A percentile compares a stretch with the other conserved stretches of the same genome.
Evolutionary conservation across 192 early-diverging fungal species (phyloP).

Genomic region (Podila epicladia): DNA sequence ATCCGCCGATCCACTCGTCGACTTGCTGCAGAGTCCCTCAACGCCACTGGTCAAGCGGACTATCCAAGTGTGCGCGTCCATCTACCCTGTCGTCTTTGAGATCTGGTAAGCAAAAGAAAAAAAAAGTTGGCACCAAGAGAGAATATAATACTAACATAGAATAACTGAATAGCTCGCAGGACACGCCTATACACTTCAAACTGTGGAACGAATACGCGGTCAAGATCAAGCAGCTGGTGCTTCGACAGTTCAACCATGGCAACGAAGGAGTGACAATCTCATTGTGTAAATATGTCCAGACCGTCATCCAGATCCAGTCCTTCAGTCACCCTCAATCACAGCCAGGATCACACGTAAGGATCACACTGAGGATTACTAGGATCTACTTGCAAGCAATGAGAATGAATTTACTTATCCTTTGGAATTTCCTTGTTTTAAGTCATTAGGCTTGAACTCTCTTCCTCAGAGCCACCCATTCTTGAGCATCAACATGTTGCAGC

Average conservation of each 20-base stretch:
- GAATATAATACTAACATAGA: not conserved
- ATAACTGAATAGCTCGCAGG: conserved; percentile 24
- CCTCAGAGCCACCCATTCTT: conserved; percentile 31
- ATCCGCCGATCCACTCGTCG: conserved; percentile 14
- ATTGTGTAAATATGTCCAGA: conserved; percentile 38
- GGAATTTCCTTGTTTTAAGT: not conserved
- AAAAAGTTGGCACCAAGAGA: not conserved
- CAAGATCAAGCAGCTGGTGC: conserved; percentile 23
- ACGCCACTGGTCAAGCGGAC: conserved; percentile 16
- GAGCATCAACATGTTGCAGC: conserved; percentile 14
- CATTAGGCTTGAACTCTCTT: conserved; percentile 17
- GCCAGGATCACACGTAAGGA: conserved; percentile 20
- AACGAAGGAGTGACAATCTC: conserved; percentile 29
- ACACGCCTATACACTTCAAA: not conserved
- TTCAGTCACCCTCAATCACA: conserved; percentile 31
- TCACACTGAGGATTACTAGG: not conserved
- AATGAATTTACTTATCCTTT: too few species aligned
- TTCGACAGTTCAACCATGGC: conserved; percentile 11
- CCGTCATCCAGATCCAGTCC: conserved; percentile 36
- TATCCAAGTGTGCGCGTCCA: conserved; percentile 34
- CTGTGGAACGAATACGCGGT: conserved; percentile 48
- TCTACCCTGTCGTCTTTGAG: conserved; percentile 28
- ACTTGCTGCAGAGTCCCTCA: conserved; percentile 13
- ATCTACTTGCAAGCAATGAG: not conserved
- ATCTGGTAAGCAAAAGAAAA: conserved; percentile 19